These are phyloP conservation scores for Dipteronia sinensis DNA, from an alignment of 345 rosid species.

Conservation along the genomic window DNA sequence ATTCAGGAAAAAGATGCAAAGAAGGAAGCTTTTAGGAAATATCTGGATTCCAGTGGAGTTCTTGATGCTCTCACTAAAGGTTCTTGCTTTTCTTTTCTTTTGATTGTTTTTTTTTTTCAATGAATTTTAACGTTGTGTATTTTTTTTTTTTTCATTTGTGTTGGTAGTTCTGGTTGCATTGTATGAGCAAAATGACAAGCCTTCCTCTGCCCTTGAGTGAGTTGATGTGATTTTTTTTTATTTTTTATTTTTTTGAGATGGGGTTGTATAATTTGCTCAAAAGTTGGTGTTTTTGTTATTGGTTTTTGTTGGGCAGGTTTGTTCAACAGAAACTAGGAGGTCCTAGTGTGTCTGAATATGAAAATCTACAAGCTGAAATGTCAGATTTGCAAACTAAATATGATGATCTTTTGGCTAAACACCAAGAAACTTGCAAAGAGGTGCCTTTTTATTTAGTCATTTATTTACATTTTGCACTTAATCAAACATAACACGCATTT, in stretches of 20 bases:
- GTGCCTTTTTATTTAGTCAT: slow-evolving; percentile 28
- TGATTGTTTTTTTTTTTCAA: background rate
- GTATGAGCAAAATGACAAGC: slow-evolving; percentile 93
- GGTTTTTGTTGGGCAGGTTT: slow-evolving; percentile 46
- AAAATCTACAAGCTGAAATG: slow-evolving; percentile 82
- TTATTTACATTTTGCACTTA: background rate
- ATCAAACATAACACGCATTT: background rate
- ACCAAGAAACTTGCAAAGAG: slow-evolving; percentile 75
- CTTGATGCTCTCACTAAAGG: slow-evolving; percentile 88
- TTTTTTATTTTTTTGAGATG: background rate
- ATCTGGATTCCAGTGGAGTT: slow-evolving; percentile 80
- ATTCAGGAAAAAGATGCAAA: slow-evolving; percentile 82
- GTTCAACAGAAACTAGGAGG: slow-evolving; percentile 87
- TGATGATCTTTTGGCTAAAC: slow-evolving; percentile 64
- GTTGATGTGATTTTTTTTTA: slow-evolving; percentile 26
- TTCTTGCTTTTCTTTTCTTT: slow-evolving; percentile 9
- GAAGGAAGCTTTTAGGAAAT: slow-evolving; percentile 90
- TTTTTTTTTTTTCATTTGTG: background rate
- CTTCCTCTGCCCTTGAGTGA: slow-evolving; percentile 89
- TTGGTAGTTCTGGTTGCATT: slow-evolving; percentile 71
- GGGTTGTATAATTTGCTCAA: background rate
- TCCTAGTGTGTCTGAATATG: slow-evolving; percentile 68
- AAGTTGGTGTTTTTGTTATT: background rate
- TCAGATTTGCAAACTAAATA: slow-evolving; percentile 69
- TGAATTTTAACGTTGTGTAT: slow-evolving; percentile 11